A percentile compares a stretch with the other conserved stretches of the same genome.
Evolutionary conservation across 139 green algal species (phyloP).

Genomic region (Chlamydomonas sp.): DNA sequence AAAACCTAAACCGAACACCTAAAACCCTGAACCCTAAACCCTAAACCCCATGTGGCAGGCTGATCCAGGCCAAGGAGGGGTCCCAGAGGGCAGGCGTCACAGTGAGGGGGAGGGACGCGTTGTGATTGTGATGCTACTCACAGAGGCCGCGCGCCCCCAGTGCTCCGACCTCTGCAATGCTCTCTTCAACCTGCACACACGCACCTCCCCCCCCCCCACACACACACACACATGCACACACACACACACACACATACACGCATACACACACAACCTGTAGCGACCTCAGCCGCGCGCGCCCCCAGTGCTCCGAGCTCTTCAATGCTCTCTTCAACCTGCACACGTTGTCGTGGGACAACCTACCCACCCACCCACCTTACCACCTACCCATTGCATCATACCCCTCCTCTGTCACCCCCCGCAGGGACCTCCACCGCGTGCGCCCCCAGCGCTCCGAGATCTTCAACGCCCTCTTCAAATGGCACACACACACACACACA

Average conservation of each 20-base stretch:
- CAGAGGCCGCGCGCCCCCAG: slow-evolving; percentile 66
- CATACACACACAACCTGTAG: no score
- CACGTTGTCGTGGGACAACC: no score
- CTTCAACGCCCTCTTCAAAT: slow-evolving; percentile 97
- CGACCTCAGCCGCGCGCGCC: no score
- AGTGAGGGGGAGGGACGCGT: background rate
- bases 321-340: slow-evolving; percentile 98
- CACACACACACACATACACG: no score
- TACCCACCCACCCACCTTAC: no score
- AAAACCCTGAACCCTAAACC: background rate
- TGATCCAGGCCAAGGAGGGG: background rate
- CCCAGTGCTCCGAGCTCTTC: slow-evolving; percentile 84
- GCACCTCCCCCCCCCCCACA: no score
- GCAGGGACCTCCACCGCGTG: no score
- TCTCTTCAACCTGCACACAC: slow-evolving; percentile 98
- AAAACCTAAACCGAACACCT: background rate
- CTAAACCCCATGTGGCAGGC: background rate
- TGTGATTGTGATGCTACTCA: slow-evolving; percentile 11
- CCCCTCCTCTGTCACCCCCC: no score
- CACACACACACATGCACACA: no score
- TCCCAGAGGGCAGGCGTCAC: background rate
- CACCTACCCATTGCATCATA: no score
- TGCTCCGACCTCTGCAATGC: slow-evolving; percentile 92
- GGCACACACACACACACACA: no score
- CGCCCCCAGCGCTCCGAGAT: slow-evolving; percentile 71